Evolutionary conservation across 2,329 filamentous ascomycete genomes (phyloP).

Genomic region (Trichoderma koningii): DNA sequence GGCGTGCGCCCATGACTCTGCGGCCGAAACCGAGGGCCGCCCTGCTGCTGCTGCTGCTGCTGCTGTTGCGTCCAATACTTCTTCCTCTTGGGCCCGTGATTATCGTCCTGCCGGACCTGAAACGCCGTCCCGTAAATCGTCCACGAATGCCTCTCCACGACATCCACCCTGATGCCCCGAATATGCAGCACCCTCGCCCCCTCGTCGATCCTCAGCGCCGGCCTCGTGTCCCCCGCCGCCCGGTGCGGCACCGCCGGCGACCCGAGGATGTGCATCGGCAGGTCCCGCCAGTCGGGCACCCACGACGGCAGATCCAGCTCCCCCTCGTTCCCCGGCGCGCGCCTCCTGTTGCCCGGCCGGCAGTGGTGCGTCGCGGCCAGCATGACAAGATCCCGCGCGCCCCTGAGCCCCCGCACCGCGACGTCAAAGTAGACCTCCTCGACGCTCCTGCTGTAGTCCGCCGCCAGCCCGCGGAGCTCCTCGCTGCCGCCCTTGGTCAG

Average conservation of each 20-base stretch:
- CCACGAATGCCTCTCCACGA: constrained; percentile 33
- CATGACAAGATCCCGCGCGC: constrained; percentile 36
- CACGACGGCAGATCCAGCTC: constrained; percentile 38
- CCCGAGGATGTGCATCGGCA: constrained; percentile 39
- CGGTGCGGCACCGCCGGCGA: constrained; percentile 39
- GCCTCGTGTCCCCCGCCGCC: constrained; percentile 35
- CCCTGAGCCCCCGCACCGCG: constrained; percentile 37
- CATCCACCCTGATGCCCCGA: constrained; percentile 37
- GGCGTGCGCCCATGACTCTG: neutral
- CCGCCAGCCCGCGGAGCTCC: constrained; percentile 32
- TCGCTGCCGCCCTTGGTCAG: constrained; percentile 32
- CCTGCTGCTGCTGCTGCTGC: neutral
- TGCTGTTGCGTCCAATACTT: constrained; percentile 1
- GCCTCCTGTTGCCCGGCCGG: neutral
- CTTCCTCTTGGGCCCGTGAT: neutral
- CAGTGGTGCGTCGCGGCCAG: constrained; percentile 36
- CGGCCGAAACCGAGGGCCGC: neutral
- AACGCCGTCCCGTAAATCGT: constrained; percentile 39
- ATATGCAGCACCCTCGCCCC: constrained; percentile 34
- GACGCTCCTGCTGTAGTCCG: constrained; percentile 38
- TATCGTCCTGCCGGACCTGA: constrained; percentile 32
- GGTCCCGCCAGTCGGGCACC: constrained; percentile 44
- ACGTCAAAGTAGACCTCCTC: constrained; percentile 42
- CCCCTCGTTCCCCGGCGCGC: neutral
- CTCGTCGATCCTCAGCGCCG: constrained; percentile 36